Evolutionary conservation across 1,139 yeast genomes (phyloP).

Genomic region (Wickerhamomyces sp.): DNA sequence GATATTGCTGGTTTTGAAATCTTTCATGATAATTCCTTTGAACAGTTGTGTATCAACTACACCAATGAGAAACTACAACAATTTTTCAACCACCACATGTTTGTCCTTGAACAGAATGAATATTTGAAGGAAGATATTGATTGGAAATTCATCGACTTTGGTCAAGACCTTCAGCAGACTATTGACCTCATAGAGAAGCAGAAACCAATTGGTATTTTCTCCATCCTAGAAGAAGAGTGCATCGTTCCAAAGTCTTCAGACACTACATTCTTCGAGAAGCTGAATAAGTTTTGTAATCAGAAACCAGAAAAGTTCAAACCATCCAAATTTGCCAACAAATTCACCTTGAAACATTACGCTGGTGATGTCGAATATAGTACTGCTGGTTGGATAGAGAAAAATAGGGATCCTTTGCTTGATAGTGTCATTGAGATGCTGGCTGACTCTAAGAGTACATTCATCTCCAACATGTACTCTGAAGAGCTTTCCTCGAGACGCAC

Average conservation of each 20-base stretch:
- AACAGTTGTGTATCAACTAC: slow-evolving; percentile 92
- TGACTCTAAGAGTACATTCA: slow-evolving; percentile 49
- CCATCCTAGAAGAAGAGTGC: slow-evolving; percentile 91
- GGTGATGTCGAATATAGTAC: slow-evolving; percentile 91
- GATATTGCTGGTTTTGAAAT: slow-evolving; percentile 99
- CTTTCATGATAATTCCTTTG: slow-evolving; percentile 86
- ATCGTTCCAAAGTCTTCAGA: slow-evolving; percentile 91
- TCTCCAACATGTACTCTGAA: slow-evolving; percentile 39
- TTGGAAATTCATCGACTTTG: slow-evolving; percentile 96
- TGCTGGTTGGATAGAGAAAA: slow-evolving; percentile 91
- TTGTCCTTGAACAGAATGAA: slow-evolving; percentile 94
- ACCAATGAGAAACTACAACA: slow-evolving; percentile 96
- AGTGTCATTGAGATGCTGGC: slow-evolving; percentile 56
- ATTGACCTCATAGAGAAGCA: slow-evolving; percentile 82
- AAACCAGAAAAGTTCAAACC: slow-evolving; percentile 58
- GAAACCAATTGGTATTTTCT: slow-evolving; percentile 80
- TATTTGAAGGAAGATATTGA: slow-evolving; percentile 88
- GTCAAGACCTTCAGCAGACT: slow-evolving; percentile 93
- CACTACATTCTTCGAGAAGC: slow-evolving; percentile 73
- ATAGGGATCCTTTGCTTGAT: slow-evolving; percentile 89
- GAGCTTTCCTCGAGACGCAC: slow-evolving; percentile 20
- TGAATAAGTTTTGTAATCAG: slow-evolving; percentile 42
- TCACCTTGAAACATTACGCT: slow-evolving; percentile 87
- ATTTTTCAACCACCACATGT: slow-evolving; percentile 96
- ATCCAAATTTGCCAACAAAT: slow-evolving; percentile 65